A percentile compares a stretch with the other conserved stretches of the same genome.
Evolutionary conservation across 1,284 basidiomycete species (phyloP).

Genomic region (Kalmanozyma brasiliensis): DNA sequence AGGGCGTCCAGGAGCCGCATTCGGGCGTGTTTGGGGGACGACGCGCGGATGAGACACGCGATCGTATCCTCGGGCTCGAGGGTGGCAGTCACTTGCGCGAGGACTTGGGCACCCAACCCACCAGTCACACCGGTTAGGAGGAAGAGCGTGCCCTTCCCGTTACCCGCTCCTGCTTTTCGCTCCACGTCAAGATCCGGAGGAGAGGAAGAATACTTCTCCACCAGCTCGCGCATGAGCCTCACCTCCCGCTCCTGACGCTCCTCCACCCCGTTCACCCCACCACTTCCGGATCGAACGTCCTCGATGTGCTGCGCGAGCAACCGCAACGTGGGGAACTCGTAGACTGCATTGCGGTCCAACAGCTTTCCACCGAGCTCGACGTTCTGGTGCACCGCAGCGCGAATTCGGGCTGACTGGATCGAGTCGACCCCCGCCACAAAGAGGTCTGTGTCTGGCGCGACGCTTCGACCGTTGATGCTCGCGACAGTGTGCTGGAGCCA

Average conservation of each 20-base stretch:
- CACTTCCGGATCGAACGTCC: conserved; percentile 19
- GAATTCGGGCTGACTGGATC: conserved; percentile 48
- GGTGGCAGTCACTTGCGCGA: conserved; percentile 70
- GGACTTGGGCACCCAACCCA: conserved; percentile 74
- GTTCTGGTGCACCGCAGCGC: conserved; percentile 44
- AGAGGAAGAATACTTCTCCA: conserved; percentile 56
- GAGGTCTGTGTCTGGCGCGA: conserved; percentile 33
- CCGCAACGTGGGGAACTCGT: conserved; percentile 40
- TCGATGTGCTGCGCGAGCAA: conserved; percentile 50
- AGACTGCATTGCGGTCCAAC: conserved; percentile 45
- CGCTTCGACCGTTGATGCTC: conserved; percentile 15
- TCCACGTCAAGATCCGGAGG: conserved; percentile 4
- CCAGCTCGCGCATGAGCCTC: conserved; percentile 63
- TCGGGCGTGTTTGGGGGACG: conserved; percentile 68
- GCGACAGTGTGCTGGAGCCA: conserved; percentile 31
- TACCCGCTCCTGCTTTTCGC: conserved; percentile 8
- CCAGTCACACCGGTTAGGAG: conserved; percentile 75
- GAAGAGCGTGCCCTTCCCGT: conserved; percentile 34
- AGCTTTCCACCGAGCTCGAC: conserved; percentile 19
- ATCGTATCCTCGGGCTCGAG: conserved; percentile 66
- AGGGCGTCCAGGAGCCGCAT: conserved; percentile 69
- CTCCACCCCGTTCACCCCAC: conserved; percentile 16
- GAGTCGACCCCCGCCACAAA: conserved; percentile 55
- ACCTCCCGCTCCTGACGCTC: conserved; percentile 22
- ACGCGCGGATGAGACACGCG: conserved; percentile 73